Evolutionary conservation across 768 basidiomycete species (phyloP).

Genomic region (Cyathus striatus): DNA sequence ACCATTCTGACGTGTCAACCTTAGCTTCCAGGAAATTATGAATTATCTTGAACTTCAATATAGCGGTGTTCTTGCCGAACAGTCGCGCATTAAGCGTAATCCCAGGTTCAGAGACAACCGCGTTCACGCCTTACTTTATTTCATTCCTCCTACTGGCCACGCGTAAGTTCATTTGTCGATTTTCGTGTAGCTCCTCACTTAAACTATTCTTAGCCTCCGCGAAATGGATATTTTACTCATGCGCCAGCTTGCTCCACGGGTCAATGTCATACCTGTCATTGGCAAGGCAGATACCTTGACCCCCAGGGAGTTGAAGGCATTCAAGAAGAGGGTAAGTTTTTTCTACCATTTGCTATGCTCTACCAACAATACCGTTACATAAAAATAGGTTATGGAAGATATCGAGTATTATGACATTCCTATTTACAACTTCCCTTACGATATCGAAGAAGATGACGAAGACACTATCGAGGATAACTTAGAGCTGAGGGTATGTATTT

Average conservation of each 20-base stretch:
- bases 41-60: conserved; percentile 88
- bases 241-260: conserved; percentile 82
- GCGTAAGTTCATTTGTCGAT: conserved; percentile 42
- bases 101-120: conserved; percentile 88
- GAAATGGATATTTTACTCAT: conserved; percentile 95
- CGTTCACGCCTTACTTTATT: conserved; percentile 84
- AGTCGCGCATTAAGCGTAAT: conserved; percentile 91
- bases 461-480: conserved; percentile 88
- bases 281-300: conserved; percentile 89
- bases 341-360: background rate
- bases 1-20: conserved; percentile 5
- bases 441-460: conserved; percentile 90
- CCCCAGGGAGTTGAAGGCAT: conserved; percentile 70
- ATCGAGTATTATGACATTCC: conserved; percentile 88
- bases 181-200: conserved; percentile 3
- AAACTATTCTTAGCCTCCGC: conserved; percentile 44
- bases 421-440: conserved; percentile 93
- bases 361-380: background rate
- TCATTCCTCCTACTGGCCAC: conserved; percentile 86
- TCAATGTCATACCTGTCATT: conserved; percentile 91
- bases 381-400: conserved; percentile 79
- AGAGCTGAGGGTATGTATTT: conserved; percentile 64
- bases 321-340: conserved; percentile 68
- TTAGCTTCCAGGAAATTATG: conserved; percentile 84
- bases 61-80: conserved; percentile 83